These are phyloP conservation scores for Talaromyces sp. DNA, from an alignment of 2,329 filamentous ascomycete genomes.

Conservation along the genomic window DNA sequence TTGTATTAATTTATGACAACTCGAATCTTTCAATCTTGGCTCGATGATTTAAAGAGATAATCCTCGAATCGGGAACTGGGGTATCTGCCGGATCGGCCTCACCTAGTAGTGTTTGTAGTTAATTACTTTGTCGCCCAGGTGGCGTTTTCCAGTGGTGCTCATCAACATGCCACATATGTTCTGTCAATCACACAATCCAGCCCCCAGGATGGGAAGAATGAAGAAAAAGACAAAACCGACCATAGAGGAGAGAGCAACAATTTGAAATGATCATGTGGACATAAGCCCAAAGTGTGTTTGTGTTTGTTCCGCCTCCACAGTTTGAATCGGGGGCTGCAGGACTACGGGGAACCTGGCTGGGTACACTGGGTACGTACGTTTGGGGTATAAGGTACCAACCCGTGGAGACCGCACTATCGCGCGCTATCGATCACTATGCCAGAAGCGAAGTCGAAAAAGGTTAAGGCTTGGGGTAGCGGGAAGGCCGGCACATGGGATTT, in stretches of 20 bases:
- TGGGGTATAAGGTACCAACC: neutral
- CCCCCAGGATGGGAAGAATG: neutral
- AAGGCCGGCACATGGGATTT: neutral
- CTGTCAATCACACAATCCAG: neutral
- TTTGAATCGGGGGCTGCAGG: neutral
- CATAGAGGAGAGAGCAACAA: neutral
- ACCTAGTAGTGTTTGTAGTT: neutral
- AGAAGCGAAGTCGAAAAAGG: neutral
- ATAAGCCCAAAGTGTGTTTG: no score
- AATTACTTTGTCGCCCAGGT: neutral
- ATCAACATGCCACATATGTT: neutral
- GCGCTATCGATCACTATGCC: neutral
- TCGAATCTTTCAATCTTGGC: no score
- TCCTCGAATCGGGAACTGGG: neutral
- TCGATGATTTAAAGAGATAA: neutral
- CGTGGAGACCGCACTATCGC: neutral
- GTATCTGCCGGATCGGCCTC: neutral
- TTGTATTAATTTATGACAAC: no score
- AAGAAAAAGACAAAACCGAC: no score
- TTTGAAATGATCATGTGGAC: no score
- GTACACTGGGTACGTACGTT: neutral
- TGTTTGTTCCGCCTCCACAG: neutral
- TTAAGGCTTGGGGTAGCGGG: neutral
- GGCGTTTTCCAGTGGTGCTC: neutral
- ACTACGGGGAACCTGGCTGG: no score